Conservation (phyloP, 2,329 filamentous ascomycete genomes). For the Pseudocercospora musae region DNA sequence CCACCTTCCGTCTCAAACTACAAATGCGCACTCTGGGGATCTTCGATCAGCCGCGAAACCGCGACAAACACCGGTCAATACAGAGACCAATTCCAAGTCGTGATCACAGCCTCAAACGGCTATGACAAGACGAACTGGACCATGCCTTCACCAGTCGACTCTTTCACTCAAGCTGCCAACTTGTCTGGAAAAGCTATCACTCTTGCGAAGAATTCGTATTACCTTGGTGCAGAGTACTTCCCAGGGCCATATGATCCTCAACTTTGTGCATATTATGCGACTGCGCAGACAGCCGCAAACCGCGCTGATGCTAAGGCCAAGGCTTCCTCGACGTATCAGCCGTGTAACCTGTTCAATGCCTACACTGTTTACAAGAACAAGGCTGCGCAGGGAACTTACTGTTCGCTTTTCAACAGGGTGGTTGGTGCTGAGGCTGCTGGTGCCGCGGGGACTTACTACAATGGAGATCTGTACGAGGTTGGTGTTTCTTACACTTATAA, state of each 20-base stretch:
- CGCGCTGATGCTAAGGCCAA: slow-evolving; percentile 15
- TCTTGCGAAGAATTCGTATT: slow-evolving; percentile 20
- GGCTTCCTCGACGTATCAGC: slow-evolving; percentile 19
- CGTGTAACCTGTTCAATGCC: slow-evolving; percentile 29
- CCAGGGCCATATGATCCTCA: slow-evolving; percentile 27
- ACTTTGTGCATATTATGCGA: slow-evolving; percentile 28
- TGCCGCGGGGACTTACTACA: slow-evolving; percentile 5
- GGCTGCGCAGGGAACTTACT: slow-evolving; percentile 28
- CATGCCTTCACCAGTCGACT: slow-evolving; percentile 20
- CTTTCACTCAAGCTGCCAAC: slow-evolving; percentile 33
- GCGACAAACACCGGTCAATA: slow-evolving; percentile 30
- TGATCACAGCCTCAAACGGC: slow-evolving; percentile 31
- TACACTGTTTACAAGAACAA: slow-evolving; percentile 29
- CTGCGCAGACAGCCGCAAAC: slow-evolving; percentile 24
- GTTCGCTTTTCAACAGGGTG: slow-evolving; percentile 24
- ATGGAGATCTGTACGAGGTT: slow-evolving; percentile 7
- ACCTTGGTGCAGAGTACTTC: slow-evolving; percentile 27
- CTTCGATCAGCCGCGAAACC: slow-evolving; percentile 25
- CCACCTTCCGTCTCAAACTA: slow-evolving; percentile 32
- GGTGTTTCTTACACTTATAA: slow-evolving; percentile 8
- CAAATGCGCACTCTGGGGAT: slow-evolving; percentile 37
- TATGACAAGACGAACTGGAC: slow-evolving; percentile 30
- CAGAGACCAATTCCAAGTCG: slow-evolving; percentile 27
- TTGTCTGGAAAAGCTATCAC: slow-evolving; percentile 27
- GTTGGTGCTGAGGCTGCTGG: slow-evolving; percentile 16